Conservation (phyloP, 768 basidiomycete genomes). For the Suillus subluteus region DNA sequence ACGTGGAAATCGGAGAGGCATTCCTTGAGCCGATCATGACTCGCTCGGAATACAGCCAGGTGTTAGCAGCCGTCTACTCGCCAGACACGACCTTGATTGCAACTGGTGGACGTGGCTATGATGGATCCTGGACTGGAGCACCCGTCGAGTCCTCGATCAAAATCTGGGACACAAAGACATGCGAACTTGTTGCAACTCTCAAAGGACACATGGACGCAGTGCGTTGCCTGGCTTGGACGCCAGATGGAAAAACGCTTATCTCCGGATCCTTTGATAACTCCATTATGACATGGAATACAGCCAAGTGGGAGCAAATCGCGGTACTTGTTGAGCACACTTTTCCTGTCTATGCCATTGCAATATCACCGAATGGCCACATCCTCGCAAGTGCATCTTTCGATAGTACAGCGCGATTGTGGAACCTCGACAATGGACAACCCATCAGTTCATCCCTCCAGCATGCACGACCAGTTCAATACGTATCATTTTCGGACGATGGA, state of each 20-base stretch:
- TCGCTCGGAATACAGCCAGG: too few species aligned
- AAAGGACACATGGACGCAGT: not conserved
- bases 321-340: not conserved
- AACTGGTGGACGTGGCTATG: not conserved
- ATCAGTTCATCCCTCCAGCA: not conserved
- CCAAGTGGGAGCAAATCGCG: not conserved
- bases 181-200: not conserved
- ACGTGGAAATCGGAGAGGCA: not conserved
- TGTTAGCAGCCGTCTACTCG: not conserved
- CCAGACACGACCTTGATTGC: slow-evolving; percentile 9
- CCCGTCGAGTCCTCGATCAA: not conserved
- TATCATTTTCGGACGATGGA: not conserved
- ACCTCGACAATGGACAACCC: not conserved
- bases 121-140: not conserved
- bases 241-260: not conserved
- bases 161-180: not conserved
- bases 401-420: not conserved
- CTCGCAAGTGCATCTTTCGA: not conserved
- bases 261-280: not conserved
- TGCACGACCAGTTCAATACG: not conserved
- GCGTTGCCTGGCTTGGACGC: not conserved
- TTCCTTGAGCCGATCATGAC: not conserved
- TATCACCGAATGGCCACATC: not conserved
- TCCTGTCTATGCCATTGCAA: not conserved
- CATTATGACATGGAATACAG: not conserved